Conservation (phyloP, 2,329 filamentous ascomycete genomes). For the Metarhizium rileyi region DNA sequence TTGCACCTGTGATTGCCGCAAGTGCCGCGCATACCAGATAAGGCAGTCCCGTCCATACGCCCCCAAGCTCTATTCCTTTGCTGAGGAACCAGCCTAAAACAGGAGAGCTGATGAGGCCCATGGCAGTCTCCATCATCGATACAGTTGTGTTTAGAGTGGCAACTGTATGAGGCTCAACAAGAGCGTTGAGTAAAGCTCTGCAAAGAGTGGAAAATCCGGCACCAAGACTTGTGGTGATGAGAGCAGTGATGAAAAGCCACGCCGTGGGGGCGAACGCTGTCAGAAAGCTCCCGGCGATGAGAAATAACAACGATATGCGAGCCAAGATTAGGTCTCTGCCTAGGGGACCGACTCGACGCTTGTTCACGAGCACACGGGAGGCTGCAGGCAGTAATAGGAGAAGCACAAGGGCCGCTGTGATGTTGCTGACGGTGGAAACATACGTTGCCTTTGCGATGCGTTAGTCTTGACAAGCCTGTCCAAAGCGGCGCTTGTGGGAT, state of each 20-base stretch:
- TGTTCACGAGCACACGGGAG: slow-evolving; percentile 23
- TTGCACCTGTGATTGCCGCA: slow-evolving; percentile 17
- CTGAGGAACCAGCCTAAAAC: slow-evolving; percentile 36
- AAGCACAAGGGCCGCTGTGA: slow-evolving; percentile 27
- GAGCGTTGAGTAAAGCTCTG: slow-evolving; percentile 39
- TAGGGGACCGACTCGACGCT: slow-evolving; percentile 20
- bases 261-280: slow-evolving; percentile 27
- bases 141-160: slow-evolving; percentile 45
- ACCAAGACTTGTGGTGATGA: slow-evolving; percentile 37
- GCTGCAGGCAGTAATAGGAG: slow-evolving; percentile 27
- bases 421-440: slow-evolving; percentile 28
- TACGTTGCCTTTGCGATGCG: slow-evolving; percentile 27
- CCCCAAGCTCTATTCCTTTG: slow-evolving; percentile 35
- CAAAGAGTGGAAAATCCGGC: slow-evolving; percentile 31
- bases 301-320: slow-evolving; percentile 22
- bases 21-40: slow-evolving; percentile 30
- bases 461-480: neutral
- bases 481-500: neutral
- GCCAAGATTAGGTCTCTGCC: slow-evolving; percentile 31
- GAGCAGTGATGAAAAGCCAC: slow-evolving; percentile 25
- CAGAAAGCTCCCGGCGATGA: slow-evolving; percentile 25
- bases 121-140: slow-evolving; percentile 37
- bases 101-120: slow-evolving; percentile 36
- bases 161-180: slow-evolving; percentile 44
- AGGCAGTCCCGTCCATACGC: slow-evolving; percentile 38